Percentiles rank a stretch among this genome's conserved stretches.
Conservation (phyloP, 768 basidiomycete genomes). For the Hebeloma cylindrosporum region DNA sequence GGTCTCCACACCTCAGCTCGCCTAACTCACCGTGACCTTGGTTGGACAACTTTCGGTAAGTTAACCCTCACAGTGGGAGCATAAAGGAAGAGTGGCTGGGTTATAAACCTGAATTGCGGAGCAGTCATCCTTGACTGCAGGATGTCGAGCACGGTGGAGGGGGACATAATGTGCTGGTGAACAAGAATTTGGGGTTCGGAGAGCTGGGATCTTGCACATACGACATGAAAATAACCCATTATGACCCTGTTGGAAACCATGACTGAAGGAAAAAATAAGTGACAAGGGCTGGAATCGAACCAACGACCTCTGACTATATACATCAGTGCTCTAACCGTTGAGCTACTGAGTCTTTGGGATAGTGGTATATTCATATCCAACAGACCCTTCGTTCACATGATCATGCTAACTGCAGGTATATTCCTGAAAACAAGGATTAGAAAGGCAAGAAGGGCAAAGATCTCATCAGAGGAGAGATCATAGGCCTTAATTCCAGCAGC, state of each 20-base stretch:
- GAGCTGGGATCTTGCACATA: conserved; percentile 34
- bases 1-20: no score
- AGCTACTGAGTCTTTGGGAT: no score
- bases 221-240: conserved; percentile 35
- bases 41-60: no score
- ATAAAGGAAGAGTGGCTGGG: conserved; percentile 28
- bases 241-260: no score
- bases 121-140: conserved; percentile 1
- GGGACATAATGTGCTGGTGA: conserved; percentile 33
- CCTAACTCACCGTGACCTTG: no score
- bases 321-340: no score
- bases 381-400: conserved; percentile 38
- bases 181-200: conserved; percentile 10
- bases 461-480: background rate
- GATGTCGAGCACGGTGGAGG: conserved; percentile 20
- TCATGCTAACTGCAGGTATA: conserved; percentile 23
- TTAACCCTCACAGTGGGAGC: no score
- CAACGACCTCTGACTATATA: no score
- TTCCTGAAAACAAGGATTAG: conserved; percentile 23
- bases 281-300: no score
- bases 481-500: background rate
- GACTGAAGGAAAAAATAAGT: no score
- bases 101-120: conserved; percentile 18
- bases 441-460: conserved; percentile 19
- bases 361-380: no score